Evolutionary conservation across 1,284 basidiomycete species (phyloP), one percentile per base, ranked within the genome.

Genomic region (Tilletia walkeri): DNA sequence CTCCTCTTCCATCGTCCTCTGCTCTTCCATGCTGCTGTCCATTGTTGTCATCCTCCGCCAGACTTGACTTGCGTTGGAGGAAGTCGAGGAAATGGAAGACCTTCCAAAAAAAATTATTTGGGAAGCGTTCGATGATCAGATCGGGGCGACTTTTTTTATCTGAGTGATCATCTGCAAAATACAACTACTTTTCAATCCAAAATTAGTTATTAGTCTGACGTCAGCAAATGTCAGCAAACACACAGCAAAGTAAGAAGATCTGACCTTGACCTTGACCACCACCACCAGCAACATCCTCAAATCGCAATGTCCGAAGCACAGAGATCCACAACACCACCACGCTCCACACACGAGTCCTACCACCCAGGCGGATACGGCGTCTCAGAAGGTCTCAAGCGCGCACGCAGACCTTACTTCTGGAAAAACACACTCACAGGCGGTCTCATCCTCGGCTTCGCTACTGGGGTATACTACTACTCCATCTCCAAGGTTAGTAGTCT

Each of bases 381-480:
- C 65, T 78, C 77, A 6, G 75, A 80, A 67, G 78, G 82, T 69
- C 89, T 97, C 65, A 86, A 89, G 85, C 90, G 95, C 71, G 95
- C 95, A 14, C 89, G 95, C 48, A 88, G 88, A 76, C 94, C 93
- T 9, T 98, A 91, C 85, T 88, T 89, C 39, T 71, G 91, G 45
- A 88, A 88, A 76, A 98, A 98, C 84, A 88, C 90, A 16, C 69
- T 95, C 63, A 93, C 92, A 0, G 95, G 94, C 4, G 75, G 89
- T 50, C 82, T 87, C 3, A 88, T 97, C 70, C 87, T 89, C 56
- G 87, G 88, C 1, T 95, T 97, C 83, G 89, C 89, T 39, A 88
- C 89, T n/a, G 89, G 90, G 61, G 90, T 96, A 18, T 98, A 94
- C 89, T 88, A 89, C 9, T 98, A 97, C 85, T 95, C 94, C 16